These are phyloP conservation scores for Sindora glabra DNA, from an alignment of 306 rosid genomes.

Conservation along the genomic window DNA sequence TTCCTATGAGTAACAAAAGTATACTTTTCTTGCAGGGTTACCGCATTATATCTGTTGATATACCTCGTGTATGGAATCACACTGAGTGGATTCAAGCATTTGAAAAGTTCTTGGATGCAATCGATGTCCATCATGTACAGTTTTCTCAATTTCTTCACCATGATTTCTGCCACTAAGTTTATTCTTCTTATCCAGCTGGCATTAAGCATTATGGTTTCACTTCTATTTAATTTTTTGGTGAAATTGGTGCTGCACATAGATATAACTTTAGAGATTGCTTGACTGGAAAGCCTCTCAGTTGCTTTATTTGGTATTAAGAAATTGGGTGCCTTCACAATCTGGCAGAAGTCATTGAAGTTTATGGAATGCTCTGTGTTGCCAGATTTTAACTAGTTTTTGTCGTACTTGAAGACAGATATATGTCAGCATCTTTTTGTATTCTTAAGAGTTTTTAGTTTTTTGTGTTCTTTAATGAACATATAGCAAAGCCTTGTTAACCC, in stretches of 20 bases:
- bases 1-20: background rate
- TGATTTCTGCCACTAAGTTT: background rate
- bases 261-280: conserved; percentile 9
- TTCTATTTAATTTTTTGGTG: background rate
- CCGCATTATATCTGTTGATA: conserved; percentile 89
- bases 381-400: background rate
- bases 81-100: conserved; percentile 92
- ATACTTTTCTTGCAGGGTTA: conserved; percentile 63
- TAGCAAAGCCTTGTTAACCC: too few relatives aligned
- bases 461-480: background rate
- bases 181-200: conserved; percentile 1
- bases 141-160: conserved; percentile 5
- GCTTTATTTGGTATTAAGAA: background rate
- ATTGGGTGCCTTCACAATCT: background rate
- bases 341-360: background rate
- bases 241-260: background rate
- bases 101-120: conserved; percentile 97
- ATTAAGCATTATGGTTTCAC: conserved; percentile 6
- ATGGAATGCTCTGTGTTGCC: background rate
- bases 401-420: background rate
- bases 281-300: background rate
- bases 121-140: conserved; percentile 92
- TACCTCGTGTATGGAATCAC: conserved; percentile 92
- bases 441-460: background rate
- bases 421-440: background rate